Conservation (phyloP, 164 flowering plant genomes). For the Hamamelis virginiana region DNA sequence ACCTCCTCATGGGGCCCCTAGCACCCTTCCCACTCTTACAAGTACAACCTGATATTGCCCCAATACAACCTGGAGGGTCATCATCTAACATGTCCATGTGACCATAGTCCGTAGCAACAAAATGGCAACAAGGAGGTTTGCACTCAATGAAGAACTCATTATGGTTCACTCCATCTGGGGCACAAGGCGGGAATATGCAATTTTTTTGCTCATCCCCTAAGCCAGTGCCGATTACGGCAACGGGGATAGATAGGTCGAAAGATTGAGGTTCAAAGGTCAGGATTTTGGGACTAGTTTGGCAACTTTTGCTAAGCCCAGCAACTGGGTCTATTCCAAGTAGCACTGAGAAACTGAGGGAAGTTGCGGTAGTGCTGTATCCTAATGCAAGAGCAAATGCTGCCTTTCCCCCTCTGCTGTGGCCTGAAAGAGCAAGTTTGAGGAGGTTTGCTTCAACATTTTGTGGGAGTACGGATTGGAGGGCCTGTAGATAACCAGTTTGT, state of each 20-base stretch:
- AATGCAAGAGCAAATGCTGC: conserved; percentile 49
- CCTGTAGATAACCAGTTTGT: conserved; percentile 43
- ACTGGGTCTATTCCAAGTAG: conserved; percentile 59
- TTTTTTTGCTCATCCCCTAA: conserved; percentile 21
- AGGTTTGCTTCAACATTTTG: conserved; percentile 24
- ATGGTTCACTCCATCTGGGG: conserved; percentile 42
- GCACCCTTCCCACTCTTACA: conserved; percentile 33
- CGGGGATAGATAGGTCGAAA: conserved; percentile 38
- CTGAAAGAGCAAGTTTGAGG: conserved; percentile 31
- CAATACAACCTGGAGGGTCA: conserved; percentile 7
- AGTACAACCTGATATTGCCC: neutral
- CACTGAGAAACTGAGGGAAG: conserved; percentile 22
- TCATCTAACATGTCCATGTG: conserved; percentile 53
- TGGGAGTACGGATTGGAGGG: conserved; percentile 34
- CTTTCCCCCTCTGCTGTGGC: conserved; percentile 66
- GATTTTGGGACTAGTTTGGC: conserved; percentile 26
- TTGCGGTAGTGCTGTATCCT: conserved; percentile 7
- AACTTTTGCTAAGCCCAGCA: conserved; percentile 21
- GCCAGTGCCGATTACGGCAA: conserved; percentile 50
- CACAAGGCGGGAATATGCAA: conserved; percentile 26
- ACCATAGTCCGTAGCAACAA: conserved; percentile 40
- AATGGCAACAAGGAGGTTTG: conserved; percentile 24
- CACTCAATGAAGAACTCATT: conserved; percentile 33
- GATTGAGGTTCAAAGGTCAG: conserved; percentile 31
- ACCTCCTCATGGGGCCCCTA: conserved; percentile 41